Evolutionary conservation across 148 eudicot species (phyloP).

Genomic region (Chenopodium album): DNA sequence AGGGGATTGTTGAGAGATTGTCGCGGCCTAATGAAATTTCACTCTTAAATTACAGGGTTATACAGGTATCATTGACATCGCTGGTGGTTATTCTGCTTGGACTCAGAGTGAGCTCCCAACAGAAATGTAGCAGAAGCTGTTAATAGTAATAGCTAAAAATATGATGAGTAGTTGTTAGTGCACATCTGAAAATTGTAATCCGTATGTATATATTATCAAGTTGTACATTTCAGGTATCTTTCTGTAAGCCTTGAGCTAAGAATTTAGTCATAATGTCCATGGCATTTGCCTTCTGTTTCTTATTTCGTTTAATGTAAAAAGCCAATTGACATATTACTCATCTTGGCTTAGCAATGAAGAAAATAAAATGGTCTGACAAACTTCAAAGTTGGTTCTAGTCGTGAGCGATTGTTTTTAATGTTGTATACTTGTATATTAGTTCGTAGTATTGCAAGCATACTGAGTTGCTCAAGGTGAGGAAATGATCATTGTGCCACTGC

Average conservation of each 20-base stretch:
- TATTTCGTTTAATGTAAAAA: too few species aligned
- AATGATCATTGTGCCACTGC: too few species aligned
- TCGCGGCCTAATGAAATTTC: neutral
- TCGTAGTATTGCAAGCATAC: neutral
- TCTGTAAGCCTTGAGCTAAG: conserved; percentile 3
- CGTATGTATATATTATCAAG: neutral
- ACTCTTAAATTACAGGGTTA: conserved; percentile 45
- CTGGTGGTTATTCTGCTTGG: conserved; percentile 79
- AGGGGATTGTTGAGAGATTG: neutral
- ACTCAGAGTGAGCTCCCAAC: conserved; percentile 47
- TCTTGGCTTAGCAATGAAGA: neutral
- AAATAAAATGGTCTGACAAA: neutral
- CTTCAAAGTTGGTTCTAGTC: neutral
- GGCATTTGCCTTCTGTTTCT: neutral
- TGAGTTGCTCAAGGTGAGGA: too few species aligned
- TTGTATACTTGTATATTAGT: too few species aligned
- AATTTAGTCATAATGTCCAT: neutral
- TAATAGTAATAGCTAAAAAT: too few species aligned
- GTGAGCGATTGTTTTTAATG: too few species aligned
- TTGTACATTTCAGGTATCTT: neutral
- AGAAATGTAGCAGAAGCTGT: conserved; percentile 22
- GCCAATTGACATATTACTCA: neutral
- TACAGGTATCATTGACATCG: conserved; percentile 52
- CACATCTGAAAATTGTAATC: neutral
- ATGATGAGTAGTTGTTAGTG: neutral